phyloP scores from a whole-genome alignment of 352 stramenopile species.

The Albugo candida region DNA sequence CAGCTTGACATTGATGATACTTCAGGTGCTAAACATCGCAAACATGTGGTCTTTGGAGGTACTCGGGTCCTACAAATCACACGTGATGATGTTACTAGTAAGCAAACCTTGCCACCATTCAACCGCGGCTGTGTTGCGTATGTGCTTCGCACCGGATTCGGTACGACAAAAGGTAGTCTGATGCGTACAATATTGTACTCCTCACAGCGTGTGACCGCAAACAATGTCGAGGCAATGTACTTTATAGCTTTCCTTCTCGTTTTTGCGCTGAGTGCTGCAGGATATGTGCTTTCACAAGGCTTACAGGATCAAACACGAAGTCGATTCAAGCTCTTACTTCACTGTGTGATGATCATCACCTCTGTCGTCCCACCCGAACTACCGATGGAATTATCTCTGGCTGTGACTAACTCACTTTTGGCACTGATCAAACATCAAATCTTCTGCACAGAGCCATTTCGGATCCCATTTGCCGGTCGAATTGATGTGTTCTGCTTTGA shows the following conservation, averaged over 20 bases:
- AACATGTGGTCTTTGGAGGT: constrained; percentile 65
- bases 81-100: background rate
- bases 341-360: constrained; percentile 93
- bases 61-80: constrained; percentile 28
- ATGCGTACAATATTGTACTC: constrained; percentile 89
- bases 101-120: constrained; percentile 15
- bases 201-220: constrained; percentile 79
- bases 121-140: constrained; percentile 77
- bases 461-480: constrained; percentile 84
- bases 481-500: constrained; percentile 88
- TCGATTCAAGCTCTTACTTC: constrained; percentile 82
- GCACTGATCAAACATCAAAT: constrained; percentile 75
- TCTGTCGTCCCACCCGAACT: constrained; percentile 89
- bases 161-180: constrained; percentile 85
- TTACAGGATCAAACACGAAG: constrained; percentile 29
- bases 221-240: constrained; percentile 81
- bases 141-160: constrained; percentile 85
- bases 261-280: constrained; percentile 76
- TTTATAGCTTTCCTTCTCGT: constrained; percentile 85
- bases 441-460: constrained; percentile 90
- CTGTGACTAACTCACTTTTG: constrained; percentile 85
- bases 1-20: constrained; percentile 14
- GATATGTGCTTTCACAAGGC: constrained; percentile 57
- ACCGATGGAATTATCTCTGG: constrained; percentile 87
- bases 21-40: constrained; percentile 17